A percentile compares a stretch with the other conserved stretches of the same genome.
phyloP scores from a whole-genome alignment of 352 stramenopile species.

The Peronosclerospora sorghi region DNA sequence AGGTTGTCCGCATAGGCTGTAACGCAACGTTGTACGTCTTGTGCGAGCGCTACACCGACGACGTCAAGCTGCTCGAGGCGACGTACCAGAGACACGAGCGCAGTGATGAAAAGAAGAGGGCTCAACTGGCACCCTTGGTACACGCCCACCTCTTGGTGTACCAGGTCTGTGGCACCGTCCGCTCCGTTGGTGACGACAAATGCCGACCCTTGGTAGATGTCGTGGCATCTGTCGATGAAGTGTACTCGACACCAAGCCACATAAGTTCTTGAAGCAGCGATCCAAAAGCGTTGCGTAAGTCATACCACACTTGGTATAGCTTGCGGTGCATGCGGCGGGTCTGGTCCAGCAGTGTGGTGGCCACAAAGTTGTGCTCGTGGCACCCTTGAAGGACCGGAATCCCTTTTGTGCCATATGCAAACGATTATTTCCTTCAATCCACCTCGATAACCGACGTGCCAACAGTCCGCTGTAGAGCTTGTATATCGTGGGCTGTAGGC shows the following conservation, averaged over 20 bases:
- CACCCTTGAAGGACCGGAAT: conserved; percentile 11
- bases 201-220: conserved; percentile 4
- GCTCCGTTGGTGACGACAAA: conserved; percentile 8
- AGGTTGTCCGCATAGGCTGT: conserved; percentile 6
- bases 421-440: neutral
- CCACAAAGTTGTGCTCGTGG: conserved; percentile 16
- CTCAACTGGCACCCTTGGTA: conserved; percentile 16
- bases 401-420: conserved; percentile 11
- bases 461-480: conserved; percentile 20
- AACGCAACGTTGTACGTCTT: neutral
- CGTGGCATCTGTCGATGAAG: conserved; percentile 1
- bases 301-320: conserved; percentile 17
- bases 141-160: conserved; percentile 10
- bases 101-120: conserved; percentile 16
- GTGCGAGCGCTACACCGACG: conserved; percentile 1
- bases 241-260: conserved; percentile 10
- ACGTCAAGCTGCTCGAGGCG: neutral
- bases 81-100: conserved; percentile 3
- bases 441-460: conserved; percentile 6
- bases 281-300: conserved; percentile 14
- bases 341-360: neutral
- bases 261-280: conserved; percentile 6
- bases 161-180: conserved; percentile 9
- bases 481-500: conserved; percentile 21
- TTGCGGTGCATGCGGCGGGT: neutral